Percentiles rank a stretch among this genome's conserved stretches.
Evolutionary conservation across 176 grass and related monocot species (phyloP).

Genomic region (Eleusine indica): DNA sequence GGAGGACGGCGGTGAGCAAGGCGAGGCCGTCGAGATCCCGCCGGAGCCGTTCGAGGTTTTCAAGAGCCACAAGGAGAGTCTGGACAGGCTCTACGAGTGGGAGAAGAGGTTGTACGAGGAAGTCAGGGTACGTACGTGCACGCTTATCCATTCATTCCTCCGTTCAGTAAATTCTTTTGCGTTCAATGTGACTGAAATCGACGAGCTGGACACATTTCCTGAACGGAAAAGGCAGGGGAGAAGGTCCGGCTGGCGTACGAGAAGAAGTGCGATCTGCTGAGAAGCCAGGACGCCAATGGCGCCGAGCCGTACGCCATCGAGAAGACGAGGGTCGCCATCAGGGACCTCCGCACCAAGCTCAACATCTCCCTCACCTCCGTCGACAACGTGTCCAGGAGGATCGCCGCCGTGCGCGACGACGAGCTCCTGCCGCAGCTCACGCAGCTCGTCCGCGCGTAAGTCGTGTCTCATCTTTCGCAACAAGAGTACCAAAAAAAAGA

Average conservation of each 20-base stretch:
- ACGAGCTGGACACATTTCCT: not conserved
- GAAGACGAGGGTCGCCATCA: conserved; percentile 66
- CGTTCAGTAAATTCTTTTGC: not conserved
- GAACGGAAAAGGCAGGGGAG: conserved; percentile 70
- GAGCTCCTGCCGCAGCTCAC: conserved; percentile 79
- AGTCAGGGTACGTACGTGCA: conserved; percentile 61
- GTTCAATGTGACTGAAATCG: not conserved
- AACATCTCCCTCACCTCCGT: conserved; percentile 75
- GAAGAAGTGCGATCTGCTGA: conserved; percentile 74
- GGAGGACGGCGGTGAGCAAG: conserved; percentile 35
- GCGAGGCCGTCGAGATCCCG: conserved; percentile 38
- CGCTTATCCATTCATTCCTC: not conserved
- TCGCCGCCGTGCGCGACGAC: conserved; percentile 64
- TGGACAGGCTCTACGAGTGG: conserved; percentile 83
- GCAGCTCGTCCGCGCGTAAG: conserved; percentile 68
- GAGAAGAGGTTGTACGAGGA: conserved; percentile 93
- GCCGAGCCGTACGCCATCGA: conserved; percentile 71
- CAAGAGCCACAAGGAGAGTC: conserved; percentile 81
- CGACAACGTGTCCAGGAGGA: conserved; percentile 62
- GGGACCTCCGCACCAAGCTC: conserved; percentile 77
- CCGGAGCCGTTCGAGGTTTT: conserved; percentile 74
- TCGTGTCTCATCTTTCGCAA: not conserved
- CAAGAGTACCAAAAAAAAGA: not conserved
- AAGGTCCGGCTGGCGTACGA: conserved; percentile 64
- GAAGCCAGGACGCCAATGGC: conserved; percentile 77